Evolutionary conservation across 163 green algal genomes (phyloP), one percentile per base, ranked within the genome.

Genomic region (Prototheca wickerhamii): DNA sequence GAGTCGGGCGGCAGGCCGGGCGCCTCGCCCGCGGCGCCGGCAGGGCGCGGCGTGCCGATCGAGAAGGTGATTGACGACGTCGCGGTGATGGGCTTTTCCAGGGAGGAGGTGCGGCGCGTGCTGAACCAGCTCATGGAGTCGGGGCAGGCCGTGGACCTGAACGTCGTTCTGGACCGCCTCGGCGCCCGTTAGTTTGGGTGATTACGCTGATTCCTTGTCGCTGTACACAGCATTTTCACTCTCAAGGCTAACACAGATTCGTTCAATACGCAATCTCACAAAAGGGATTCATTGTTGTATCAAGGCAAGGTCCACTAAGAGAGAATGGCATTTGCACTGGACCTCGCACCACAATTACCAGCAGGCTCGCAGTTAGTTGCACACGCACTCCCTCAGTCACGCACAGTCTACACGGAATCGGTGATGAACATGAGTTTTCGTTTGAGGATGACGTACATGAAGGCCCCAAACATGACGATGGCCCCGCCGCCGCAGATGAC

Each of bases 51-150:
- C 28, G 72, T 79, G 37, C 72, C 72, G 12, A 63, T 79, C 12
- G 72, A 79, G 37, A 72, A 69, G 52, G 67, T 79, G 12, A 65
- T 79, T 28, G 72, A 79, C 46, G 72, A 79, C 67, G 66, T 79
- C 23, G 67, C 72, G 1, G 66, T 70, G 18, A 80, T 80, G 73
- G 73, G 73, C 30, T 80, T 79, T 40, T 66, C 43, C 31, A 56
- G 69, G 5, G 62, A 61, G 42, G 51, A 74, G 57, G 73, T 80
- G 46, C 58, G 73, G n/a, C 34, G 49, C 23, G 73, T 80, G 23
- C 58, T 80, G 26, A 46, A 68, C 29, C 64, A 78, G 31, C 62
- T 80, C 29, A 37, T 51, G 1, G 43, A 58, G n/a, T 28, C 32
- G 21, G 73, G 73, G n/a, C 63, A 74, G 44, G 37, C 37, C 31